phyloP scores from a whole-genome alignment of 2,329 filamentous ascomycete species.

The Sporothrix schenckii region DNA sequence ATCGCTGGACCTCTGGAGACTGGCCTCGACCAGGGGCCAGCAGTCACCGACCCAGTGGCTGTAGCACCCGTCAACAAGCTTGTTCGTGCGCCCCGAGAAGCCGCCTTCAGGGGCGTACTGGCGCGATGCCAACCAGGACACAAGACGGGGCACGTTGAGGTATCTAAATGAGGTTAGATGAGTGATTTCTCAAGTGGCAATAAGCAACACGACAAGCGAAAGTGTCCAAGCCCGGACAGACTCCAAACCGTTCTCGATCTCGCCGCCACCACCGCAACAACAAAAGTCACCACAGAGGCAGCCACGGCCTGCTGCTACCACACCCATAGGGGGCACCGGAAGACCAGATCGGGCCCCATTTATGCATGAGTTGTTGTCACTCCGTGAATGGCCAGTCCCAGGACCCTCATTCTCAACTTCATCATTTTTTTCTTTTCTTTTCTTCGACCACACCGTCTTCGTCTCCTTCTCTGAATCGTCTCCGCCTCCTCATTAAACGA shows the following conservation, averaged over 20 bases:
- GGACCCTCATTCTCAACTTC: not conserved
- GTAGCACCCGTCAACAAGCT: conserved; percentile 97
- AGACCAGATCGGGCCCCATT: conserved; percentile 38
- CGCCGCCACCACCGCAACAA: conserved; percentile 23
- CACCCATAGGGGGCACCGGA: conserved; percentile 31
- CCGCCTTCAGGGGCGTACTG: conserved; percentile 92
- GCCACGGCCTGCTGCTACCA: conserved; percentile 22
- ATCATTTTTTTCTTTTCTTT: not conserved
- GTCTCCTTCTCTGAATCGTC: not conserved
- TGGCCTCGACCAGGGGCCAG: conserved; percentile 87
- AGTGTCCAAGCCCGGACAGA: not conserved
- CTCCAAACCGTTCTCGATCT: not conserved
- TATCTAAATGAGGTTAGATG: conserved; percentile 53
- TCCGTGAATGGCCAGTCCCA: conserved; percentile 42
- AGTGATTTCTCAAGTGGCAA: not conserved
- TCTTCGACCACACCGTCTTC: too few relatives aligned
- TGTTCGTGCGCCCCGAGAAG: conserved; percentile 92
- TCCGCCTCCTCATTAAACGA: not conserved
- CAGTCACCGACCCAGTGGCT: conserved; percentile 97
- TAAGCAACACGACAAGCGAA: not conserved
- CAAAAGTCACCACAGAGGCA: conserved; percentile 15
- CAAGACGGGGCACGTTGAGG: conserved; percentile 74
- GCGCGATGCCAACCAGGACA: conserved; percentile 85
- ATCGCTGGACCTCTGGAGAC: conserved; percentile 52
- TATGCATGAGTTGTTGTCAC: conserved; percentile 46